phyloP scores from a whole-genome alignment of 768 basidiomycete species.

The Lentinus brumalis region DNA sequence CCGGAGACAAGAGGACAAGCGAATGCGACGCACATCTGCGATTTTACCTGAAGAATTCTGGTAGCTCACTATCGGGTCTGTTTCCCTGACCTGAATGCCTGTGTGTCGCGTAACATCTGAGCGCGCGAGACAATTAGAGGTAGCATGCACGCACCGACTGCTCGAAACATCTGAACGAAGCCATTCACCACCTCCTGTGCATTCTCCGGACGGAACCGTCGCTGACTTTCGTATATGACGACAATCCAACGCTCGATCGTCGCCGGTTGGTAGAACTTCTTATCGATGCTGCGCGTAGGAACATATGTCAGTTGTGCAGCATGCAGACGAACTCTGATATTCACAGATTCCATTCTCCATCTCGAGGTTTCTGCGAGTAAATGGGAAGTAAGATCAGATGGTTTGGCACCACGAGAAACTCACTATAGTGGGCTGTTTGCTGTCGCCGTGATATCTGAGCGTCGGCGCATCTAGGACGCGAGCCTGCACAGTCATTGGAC shows the following conservation, averaged over 20 bases:
- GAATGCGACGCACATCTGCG: slow-evolving; percentile 38
- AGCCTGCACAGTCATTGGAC: slow-evolving; percentile 60
- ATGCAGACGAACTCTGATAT: slow-evolving; percentile 1
- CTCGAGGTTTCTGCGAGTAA: slow-evolving; percentile 49
- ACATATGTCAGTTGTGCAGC: slow-evolving; percentile 1
- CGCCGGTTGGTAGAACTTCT: slow-evolving; percentile 62
- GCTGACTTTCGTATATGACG: slow-evolving; percentile 63
- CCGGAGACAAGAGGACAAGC: neutral
- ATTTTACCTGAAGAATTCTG: slow-evolving; percentile 61
- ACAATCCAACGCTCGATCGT: slow-evolving; percentile 61
- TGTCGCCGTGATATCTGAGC: slow-evolving; percentile 63
- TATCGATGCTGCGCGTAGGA: slow-evolving; percentile 56
- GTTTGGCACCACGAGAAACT: slow-evolving; percentile 27
- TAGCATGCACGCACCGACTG: slow-evolving; percentile 54
- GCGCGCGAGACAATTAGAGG: neutral
- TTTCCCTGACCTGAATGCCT: slow-evolving; percentile 62
- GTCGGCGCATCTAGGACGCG: slow-evolving; percentile 65
- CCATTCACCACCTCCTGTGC: slow-evolving; percentile 59
- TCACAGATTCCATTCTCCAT: slow-evolving; percentile 82
- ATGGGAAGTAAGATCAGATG: neutral
- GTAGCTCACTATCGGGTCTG: slow-evolving; percentile 49
- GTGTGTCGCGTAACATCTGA: neutral
- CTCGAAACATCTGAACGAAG: slow-evolving; percentile 47
- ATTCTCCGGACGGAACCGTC: slow-evolving; percentile 52
- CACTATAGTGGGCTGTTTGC: slow-evolving; percentile 60